Evolutionary conservation across 805 yeast genomes (phyloP), one percentile per base, ranked within the genome.

Genomic region (Tetrapisispora iriomotensis): DNA sequence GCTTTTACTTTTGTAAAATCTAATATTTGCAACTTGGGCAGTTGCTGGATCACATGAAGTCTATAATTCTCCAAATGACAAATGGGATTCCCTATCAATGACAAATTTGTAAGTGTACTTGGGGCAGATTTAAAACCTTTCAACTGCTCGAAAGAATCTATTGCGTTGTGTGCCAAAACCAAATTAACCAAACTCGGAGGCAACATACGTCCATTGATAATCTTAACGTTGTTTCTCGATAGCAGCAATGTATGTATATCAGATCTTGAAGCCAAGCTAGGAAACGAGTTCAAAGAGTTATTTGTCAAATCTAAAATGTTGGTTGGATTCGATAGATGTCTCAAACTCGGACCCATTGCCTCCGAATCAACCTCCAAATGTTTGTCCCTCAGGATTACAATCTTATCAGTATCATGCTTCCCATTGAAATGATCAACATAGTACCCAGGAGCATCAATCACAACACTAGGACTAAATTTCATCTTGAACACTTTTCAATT

Each of bases 281-380:
- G 51, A 64, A 90, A 47, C 2, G 66, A 67, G 1, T 68, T 59
- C n/a, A 90, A 61, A 25, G 75, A 79, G 59, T 90, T 90, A 51
- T 81, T 79, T 1, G 90, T 75, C 24, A 90, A 54, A 56, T 90
- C 96, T 3, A 90, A 60, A 70, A 74, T 43, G 70, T 79, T 54
- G 61, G 65, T 29, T 51, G 63, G 54, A 69, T 74, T 39, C 52
- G 56, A 50, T 0, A 75, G 61, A 3, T 72, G 58, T 28, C 64
- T 60, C 9, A 66, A 47, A 12, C 64, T 58, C 15, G 76, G 57
- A 3, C 69, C 58, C 36, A 64, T 61, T 32, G 77, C 47, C 45
- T 64, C 59, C 38, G 70, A 43, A 44, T 70, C 68, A 33, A 57
- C 58, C 38, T 71, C 57, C 29, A 77, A 38, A 49, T 69, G 46